Evolutionary conservation across 2,329 filamentous ascomycete genomes (phyloP).

Genomic region (Calonectria montana): DNA sequence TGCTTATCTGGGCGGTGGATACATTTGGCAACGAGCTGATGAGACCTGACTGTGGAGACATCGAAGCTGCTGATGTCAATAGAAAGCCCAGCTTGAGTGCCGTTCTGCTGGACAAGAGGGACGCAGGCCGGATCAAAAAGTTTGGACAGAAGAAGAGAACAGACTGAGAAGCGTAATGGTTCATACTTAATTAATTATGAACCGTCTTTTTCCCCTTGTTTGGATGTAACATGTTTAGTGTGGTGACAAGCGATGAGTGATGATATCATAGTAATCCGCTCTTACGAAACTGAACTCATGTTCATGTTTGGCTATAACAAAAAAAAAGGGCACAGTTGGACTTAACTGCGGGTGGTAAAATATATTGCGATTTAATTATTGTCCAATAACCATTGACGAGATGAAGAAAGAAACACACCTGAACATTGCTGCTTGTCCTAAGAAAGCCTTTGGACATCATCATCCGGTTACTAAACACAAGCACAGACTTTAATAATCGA

Average conservation of each 20-base stretch:
- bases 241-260: too few relatives aligned
- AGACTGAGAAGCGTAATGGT: slow-evolving; percentile 15
- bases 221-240: too few relatives aligned
- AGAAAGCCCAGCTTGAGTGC: slow-evolving; percentile 52
- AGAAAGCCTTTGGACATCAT: neutral
- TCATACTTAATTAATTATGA: neutral
- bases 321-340: too few relatives aligned
- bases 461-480: neutral
- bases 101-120: slow-evolving; percentile 58
- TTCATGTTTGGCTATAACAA: too few relatives aligned
- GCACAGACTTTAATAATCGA: neutral
- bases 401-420: neutral
- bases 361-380: neutral
- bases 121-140: slow-evolving; percentile 61
- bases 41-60: slow-evolving; percentile 66
- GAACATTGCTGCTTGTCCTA: neutral
- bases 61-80: slow-evolving; percentile 54
- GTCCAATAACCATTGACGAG: neutral
- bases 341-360: neutral
- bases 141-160: slow-evolving; percentile 49
- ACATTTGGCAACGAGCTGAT: slow-evolving; percentile 67
- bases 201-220: too few relatives aligned
- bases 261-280: too few relatives aligned
- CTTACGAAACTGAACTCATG: too few relatives aligned
- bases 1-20: slow-evolving; percentile 74